phyloP scores from a whole-genome alignment of 1,284 basidiomycete species.

The Ustilago vetiveriae region DNA sequence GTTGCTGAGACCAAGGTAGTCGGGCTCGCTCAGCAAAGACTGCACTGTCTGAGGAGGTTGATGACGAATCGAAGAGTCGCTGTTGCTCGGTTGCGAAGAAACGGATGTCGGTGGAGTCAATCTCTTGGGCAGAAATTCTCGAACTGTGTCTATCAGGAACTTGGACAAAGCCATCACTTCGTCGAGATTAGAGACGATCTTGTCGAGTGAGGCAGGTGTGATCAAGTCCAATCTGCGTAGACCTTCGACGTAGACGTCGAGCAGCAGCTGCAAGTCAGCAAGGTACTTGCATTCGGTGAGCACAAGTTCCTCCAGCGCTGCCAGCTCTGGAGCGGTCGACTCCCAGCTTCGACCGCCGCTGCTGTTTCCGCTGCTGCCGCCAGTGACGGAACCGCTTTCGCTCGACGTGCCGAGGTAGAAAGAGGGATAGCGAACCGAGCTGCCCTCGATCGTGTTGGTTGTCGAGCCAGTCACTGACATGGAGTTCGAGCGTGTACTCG shows the following conservation, averaged over 20 bases:
- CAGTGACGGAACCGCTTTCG: conserved; percentile 9
- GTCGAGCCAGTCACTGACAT: conserved; percentile 4
- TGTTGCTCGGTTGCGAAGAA: conserved; percentile 8
- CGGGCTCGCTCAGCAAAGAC: conserved; percentile 4
- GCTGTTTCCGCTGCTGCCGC: conserved; percentile 14
- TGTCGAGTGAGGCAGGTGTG: conserved; percentile 9
- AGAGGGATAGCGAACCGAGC: conserved; percentile 10
- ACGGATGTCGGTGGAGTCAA: conserved; percentile 12
- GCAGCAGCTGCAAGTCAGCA: conserved; percentile 17
- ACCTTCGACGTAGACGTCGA: conserved; percentile 23
- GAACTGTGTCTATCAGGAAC: conserved; percentile 13
- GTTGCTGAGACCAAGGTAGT: conserved; percentile 14
- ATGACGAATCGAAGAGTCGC: background rate
- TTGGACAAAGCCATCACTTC: conserved; percentile 23
- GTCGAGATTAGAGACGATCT: conserved; percentile 21
- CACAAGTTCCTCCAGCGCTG: conserved; percentile 23
- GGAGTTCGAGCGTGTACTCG: conserved; percentile 8
- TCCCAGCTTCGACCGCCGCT: conserved; percentile 14
- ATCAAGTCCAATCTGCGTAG: conserved; percentile 17
- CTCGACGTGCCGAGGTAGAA: conserved; percentile 15
- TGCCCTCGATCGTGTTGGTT: conserved; percentile 3
- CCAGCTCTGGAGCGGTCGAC: conserved; percentile 15
- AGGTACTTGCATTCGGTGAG: conserved; percentile 27
- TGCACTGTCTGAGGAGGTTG: background rate
- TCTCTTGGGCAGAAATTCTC: conserved; percentile 2